A percentile compares a stretch with the other conserved stretches of the same genome.
phyloP scores from a whole-genome alignment of 768 basidiomycete species.

The Macrolepiota dolichaula region DNA sequence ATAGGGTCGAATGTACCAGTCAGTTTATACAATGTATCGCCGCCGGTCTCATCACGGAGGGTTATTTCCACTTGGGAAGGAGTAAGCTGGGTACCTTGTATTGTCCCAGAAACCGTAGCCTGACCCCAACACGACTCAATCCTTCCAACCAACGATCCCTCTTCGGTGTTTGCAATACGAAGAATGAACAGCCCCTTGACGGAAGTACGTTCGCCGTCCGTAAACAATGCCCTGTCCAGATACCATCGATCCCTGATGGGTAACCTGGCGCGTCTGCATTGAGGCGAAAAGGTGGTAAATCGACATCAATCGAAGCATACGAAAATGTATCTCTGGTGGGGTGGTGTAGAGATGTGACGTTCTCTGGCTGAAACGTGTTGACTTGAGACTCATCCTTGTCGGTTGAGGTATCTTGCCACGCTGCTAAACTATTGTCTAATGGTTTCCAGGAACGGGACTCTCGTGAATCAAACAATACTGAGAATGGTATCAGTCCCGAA shows the following conservation, averaged over 20 bases:
- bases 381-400: constrained; percentile 12
- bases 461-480: constrained; percentile 32
- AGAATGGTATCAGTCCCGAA: background rate
- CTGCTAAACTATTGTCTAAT: constrained; percentile 26
- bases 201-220: constrained; percentile 20
- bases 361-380: constrained; percentile 14
- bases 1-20: constrained; percentile 4
- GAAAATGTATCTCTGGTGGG: constrained; percentile 29
- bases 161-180: background rate
- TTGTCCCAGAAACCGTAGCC: background rate
- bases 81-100: background rate
- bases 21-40: background rate
- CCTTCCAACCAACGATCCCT: background rate
- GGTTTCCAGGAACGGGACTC: constrained; percentile 26
- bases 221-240: constrained; percentile 30
- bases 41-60: background rate
- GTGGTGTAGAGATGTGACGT: constrained; percentile 26
- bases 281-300: constrained; percentile 24
- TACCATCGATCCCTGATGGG: constrained; percentile 19
- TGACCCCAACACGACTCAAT: background rate
- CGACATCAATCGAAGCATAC: constrained; percentile 27
- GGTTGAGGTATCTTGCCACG: constrained; percentile 22
- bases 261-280: constrained; percentile 18
- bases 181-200: background rate
- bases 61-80: background rate